Evolutionary conservation across 2,329 filamentous ascomycete genomes (phyloP).

Genomic region (Paraphoma chrysanthemicola): DNA sequence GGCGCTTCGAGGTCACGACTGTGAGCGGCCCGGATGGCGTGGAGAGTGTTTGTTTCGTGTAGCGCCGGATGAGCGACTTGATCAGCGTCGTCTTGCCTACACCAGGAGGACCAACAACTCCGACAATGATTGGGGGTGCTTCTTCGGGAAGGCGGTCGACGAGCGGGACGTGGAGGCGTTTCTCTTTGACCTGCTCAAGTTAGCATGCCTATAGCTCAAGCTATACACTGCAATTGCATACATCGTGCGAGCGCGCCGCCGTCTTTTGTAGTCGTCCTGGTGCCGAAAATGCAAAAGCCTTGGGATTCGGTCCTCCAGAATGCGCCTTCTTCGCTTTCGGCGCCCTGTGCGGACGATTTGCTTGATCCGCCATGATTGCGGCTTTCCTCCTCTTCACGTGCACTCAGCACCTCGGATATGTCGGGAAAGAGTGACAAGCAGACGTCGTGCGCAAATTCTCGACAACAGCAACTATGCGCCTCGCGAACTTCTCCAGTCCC

Average conservation of each 20-base stretch:
- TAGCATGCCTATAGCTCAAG: conserved; percentile 2
- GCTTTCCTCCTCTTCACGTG: not conserved
- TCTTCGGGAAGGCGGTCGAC: conserved; percentile 96
- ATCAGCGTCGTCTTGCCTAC: conserved; percentile 94
- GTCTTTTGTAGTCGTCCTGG: conserved; percentile 81
- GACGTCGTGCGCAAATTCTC: not conserved
- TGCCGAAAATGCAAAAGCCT: conserved; percentile 85
- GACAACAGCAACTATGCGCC: conserved; percentile 5
- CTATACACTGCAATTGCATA: conserved; percentile 41
- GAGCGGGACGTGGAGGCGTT: conserved; percentile 92
- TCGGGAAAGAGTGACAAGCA: conserved; percentile 3
- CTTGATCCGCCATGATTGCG: conserved; percentile 69
- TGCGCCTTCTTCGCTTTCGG: conserved; percentile 88
- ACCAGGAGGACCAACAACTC: conserved; percentile 92
- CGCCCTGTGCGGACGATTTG: conserved; percentile 84
- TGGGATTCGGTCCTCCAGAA: conserved; percentile 77
- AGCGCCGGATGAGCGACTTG: conserved; percentile 91
- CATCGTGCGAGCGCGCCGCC: conserved; percentile 75
- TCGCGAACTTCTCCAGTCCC: conserved; percentile 15
- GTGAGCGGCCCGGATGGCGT: conserved; percentile 92
- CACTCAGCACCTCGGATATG: not conserved
- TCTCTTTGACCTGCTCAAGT: conserved; percentile 79
- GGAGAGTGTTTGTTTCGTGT: conserved; percentile 93
- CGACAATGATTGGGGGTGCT: conserved; percentile 88
- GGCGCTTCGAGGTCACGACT: conserved; percentile 93